A percentile compares a stretch with the other conserved stretches of the same genome.
Conservation (phyloP, 257 asterid genomes). For the Capsicum pubescens region DNA sequence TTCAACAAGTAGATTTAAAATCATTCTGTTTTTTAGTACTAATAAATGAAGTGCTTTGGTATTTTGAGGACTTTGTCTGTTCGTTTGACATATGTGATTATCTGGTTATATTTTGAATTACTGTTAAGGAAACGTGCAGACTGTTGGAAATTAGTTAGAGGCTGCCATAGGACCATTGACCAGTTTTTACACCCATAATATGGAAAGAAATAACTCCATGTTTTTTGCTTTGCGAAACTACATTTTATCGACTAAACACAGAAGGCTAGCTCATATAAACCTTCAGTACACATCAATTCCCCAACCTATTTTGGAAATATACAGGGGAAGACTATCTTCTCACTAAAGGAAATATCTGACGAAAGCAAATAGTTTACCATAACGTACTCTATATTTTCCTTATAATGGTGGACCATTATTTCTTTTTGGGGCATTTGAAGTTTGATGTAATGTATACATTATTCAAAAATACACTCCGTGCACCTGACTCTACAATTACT, state of each 20-base stretch:
- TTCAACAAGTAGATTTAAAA: neutral
- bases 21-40: neutral
- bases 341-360: neutral
- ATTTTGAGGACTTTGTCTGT: neutral
- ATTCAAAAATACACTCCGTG: neutral
- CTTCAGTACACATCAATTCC: conserved; percentile 11
- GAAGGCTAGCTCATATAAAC: conserved; percentile 20
- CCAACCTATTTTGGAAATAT: neutral
- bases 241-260: neutral
- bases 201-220: neutral
- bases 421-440: neutral
- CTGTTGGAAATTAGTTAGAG: conserved; percentile 6
- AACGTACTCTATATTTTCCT: neutral
- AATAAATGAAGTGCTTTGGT: neutral
- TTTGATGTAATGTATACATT: neutral
- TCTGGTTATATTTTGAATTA: neutral
- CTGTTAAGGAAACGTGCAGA: conserved; percentile 18
- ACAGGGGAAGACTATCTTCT: neutral
- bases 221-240: neutral
- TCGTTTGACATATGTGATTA: neutral
- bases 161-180: neutral
- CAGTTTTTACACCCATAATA: conserved; percentile 18
- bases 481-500: conserved; percentile 7
- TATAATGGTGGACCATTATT: neutral
- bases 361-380: conserved; percentile 12